A percentile compares a stretch with the other conserved stretches of the same genome.
phyloP scores from a whole-genome alignment of 2,329 filamentous ascomycete genomes.

The Acrodontium crateriforme region DNA sequence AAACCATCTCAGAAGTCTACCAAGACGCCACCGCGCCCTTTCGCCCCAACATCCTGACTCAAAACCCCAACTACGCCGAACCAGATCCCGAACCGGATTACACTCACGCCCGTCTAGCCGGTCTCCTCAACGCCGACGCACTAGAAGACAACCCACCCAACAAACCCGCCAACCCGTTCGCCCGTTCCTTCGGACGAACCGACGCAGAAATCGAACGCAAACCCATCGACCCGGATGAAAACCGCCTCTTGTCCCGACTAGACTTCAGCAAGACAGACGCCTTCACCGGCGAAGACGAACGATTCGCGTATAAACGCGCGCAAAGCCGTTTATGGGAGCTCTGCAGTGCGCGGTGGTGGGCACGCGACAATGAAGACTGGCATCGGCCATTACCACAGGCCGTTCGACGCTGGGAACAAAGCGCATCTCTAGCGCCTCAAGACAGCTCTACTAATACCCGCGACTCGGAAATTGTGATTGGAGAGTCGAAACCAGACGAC shows the following conservation, averaged over 20 bases:
- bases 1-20: constrained; percentile 59
- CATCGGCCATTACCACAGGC: constrained; percentile 52
- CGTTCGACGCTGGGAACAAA: constrained; percentile 52
- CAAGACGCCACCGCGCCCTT: constrained; percentile 67
- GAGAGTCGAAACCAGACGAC: constrained; percentile 11
- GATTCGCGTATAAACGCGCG: constrained; percentile 68
- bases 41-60: constrained; percentile 61
- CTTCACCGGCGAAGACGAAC: constrained; percentile 69
- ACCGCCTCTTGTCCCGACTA: constrained; percentile 13
- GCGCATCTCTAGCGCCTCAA: background rate
- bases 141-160: constrained; percentile 39
- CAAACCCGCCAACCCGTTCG: constrained; percentile 17
- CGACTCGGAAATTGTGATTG: constrained; percentile 3
- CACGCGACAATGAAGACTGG: constrained; percentile 46
- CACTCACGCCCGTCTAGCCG: constrained; percentile 22
- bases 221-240: constrained; percentile 20
- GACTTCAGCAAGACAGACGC: constrained; percentile 55
- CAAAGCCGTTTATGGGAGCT: constrained; percentile 71
- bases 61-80: constrained; percentile 29
- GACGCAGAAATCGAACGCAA: constrained; percentile 21
- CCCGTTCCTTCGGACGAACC: constrained; percentile 18
- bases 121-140: constrained; percentile 28
- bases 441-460: background rate
- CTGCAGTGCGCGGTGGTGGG: constrained; percentile 60
- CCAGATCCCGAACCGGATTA: constrained; percentile 21